Conservation (phyloP, 2,329 filamentous ascomycete species). For the Ceratocystis ficicola region DNA sequence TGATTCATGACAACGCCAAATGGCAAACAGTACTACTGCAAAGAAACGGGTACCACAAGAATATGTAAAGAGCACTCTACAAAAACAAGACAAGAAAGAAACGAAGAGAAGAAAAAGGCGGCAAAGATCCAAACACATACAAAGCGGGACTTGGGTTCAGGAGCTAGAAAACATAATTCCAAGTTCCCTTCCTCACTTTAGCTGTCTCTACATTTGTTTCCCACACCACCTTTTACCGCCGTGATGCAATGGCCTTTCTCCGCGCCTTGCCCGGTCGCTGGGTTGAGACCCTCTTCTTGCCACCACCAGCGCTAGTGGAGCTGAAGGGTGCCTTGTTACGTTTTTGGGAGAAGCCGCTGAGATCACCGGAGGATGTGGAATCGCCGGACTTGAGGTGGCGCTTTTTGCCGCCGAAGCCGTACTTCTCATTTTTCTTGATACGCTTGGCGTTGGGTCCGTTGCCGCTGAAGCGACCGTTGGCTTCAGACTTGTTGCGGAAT, state of each 20-base stretch:
- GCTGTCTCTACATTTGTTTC: neutral
- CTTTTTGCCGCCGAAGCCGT: conserved; percentile 94
- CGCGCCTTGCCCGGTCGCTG: conserved; percentile 23
- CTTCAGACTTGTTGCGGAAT: conserved; percentile 30
- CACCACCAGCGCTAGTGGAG: conserved; percentile 18
- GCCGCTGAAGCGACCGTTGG: conserved; percentile 31
- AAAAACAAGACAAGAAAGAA: conserved; percentile 1
- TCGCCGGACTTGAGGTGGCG: conserved; percentile 81
- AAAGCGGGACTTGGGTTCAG: neutral
- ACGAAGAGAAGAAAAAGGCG: neutral
- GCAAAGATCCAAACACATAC: neutral
- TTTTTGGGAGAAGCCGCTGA: conserved; percentile 66
- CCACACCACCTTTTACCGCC: conserved; percentile 12
- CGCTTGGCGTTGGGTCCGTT: conserved; percentile 54
- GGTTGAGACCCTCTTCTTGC: conserved; percentile 15
- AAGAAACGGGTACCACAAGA: conserved; percentile 2
- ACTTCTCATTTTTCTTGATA: conserved; percentile 89
- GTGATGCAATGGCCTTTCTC: conserved; percentile 23
- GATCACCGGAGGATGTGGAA: conserved; percentile 67
- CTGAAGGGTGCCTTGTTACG: conserved; percentile 31
- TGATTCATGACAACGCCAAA: conserved; percentile 2
- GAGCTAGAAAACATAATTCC: neutral
- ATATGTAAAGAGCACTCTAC: conserved; percentile 6
- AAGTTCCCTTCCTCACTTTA: neutral
- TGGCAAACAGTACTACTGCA: conserved; percentile 4